These are phyloP conservation scores for Quercus variabilis DNA, from an alignment of 306 rosid species.

Conservation along the genomic window DNA sequence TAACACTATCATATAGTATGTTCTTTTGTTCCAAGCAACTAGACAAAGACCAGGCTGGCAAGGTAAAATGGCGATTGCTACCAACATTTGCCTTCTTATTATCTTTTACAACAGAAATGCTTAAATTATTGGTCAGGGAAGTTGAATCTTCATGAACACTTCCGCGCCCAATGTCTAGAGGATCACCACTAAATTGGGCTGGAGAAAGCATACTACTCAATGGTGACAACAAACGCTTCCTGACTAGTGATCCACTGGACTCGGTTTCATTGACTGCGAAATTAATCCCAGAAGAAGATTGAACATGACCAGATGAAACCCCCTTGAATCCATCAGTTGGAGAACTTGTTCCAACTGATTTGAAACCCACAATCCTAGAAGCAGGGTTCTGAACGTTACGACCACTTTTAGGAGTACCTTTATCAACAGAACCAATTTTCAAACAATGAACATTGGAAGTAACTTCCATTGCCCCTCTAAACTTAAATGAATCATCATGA, in stretches of 20 bases:
- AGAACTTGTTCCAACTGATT: constrained; percentile 53
- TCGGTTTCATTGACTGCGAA: constrained; percentile 36
- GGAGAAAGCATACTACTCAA: constrained; percentile 74
- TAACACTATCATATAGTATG: constrained; percentile 1
- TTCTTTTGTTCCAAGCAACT: constrained; percentile 50
- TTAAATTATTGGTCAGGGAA: constrained; percentile 27
- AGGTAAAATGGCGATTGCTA: constrained; percentile 33
- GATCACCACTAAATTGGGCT: constrained; percentile 60
- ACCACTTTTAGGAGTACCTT: constrained; percentile 39
- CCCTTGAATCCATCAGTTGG: constrained; percentile 31
- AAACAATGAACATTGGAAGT: constrained; percentile 61
- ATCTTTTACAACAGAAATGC: constrained; percentile 45
- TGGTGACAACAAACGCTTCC: constrained; percentile 86
- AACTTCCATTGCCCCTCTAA: constrained; percentile 55
- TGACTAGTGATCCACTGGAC: constrained; percentile 55
- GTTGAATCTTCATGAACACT: constrained; percentile 24
- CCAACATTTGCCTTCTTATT: constrained; percentile 92
- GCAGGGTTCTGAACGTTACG: constrained; percentile 57
- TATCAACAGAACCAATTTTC: constrained; percentile 54
- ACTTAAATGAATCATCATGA: constrained; percentile 32
- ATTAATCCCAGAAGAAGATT: constrained; percentile 31
- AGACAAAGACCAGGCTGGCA: constrained; percentile 49
- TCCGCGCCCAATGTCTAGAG: constrained; percentile 63
- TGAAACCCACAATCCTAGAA: constrained; percentile 90
- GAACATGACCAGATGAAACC: constrained; percentile 31